Percentiles rank a stretch among this genome's conserved stretches.
Conservation (phyloP, 2,329 filamentous ascomycete genomes). For the Penicillium sp. region DNA sequence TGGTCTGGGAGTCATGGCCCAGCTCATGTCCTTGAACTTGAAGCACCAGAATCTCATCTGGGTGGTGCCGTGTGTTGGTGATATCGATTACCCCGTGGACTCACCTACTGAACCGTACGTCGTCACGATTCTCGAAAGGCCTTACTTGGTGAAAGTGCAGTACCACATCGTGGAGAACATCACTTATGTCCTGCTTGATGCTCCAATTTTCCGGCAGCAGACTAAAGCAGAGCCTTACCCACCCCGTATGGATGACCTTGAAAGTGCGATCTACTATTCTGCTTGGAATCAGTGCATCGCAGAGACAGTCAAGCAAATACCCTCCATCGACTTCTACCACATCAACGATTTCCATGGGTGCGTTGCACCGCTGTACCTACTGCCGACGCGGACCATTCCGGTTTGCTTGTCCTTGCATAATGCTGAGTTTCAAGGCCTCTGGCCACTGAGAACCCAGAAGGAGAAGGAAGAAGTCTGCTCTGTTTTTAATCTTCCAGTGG, state of each 20-base stretch:
- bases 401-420: slow-evolving; percentile 67
- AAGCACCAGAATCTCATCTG: slow-evolving; percentile 58
- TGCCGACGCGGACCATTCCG: slow-evolving; percentile 62
- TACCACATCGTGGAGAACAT: slow-evolving; percentile 65
- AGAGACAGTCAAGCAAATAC: slow-evolving; percentile 62
- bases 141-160: slow-evolving; percentile 63
- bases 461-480: slow-evolving; percentile 64
- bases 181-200: slow-evolving; percentile 67
- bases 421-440: slow-evolving; percentile 68
- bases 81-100: slow-evolving; percentile 64
- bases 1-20: slow-evolving; percentile 69
- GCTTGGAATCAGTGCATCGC: slow-evolving; percentile 72
- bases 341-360: slow-evolving; percentile 67
- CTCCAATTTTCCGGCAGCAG: slow-evolving; percentile 66
- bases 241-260: slow-evolving; percentile 67
- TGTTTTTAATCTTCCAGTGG: slow-evolving; percentile 61
- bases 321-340: slow-evolving; percentile 60
- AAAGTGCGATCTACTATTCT: slow-evolving; percentile 67
- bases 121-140: slow-evolving; percentile 60
- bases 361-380: slow-evolving; percentile 63
- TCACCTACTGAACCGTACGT: slow-evolving; percentile 60
- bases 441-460: slow-evolving; percentile 64
- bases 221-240: slow-evolving; percentile 66
- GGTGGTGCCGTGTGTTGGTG: slow-evolving; percentile 52
- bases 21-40: slow-evolving; percentile 66